phyloP scores from a whole-genome alignment of 768 basidiomycete genomes.

The Trametes cingulata region DNA sequence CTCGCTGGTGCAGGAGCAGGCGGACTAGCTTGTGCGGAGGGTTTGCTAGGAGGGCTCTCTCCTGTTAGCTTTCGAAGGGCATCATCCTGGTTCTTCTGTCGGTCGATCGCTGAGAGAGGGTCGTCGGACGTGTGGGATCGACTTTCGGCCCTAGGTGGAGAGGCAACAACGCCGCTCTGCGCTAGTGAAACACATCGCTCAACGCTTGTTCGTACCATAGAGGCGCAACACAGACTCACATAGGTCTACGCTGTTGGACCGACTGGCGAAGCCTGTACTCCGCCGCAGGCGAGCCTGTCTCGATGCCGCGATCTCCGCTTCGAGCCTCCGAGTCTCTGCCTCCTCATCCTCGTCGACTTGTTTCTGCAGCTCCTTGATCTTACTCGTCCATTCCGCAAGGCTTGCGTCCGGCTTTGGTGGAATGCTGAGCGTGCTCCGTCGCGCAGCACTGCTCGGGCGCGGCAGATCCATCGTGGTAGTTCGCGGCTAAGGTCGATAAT shows the following conservation, averaged over 20 bases:
- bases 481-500: neutral
- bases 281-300: constrained; percentile 47
- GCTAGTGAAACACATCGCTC: constrained; percentile 10
- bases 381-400: constrained; percentile 80
- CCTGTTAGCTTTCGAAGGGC: constrained; percentile 50
- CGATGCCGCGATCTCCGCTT: constrained; percentile 53
- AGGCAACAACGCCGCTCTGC: constrained; percentile 28
- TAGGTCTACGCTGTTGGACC: constrained; percentile 42
- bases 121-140: constrained; percentile 21
- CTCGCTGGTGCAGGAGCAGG: neutral
- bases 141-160: constrained; percentile 28
- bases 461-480: constrained; percentile 18
- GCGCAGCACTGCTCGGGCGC: constrained; percentile 19
- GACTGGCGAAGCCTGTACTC: constrained; percentile 42
- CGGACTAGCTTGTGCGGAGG: constrained; percentile 1
- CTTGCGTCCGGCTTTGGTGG: constrained; percentile 55
- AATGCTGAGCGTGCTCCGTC: constrained; percentile 27
- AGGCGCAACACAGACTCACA: constrained; percentile 39
- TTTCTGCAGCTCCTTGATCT: constrained; percentile 76
- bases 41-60: constrained; percentile 5
- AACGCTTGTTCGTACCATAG: neutral
- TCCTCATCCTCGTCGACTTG: constrained; percentile 84
- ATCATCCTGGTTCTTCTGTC: constrained; percentile 46
- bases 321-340: constrained; percentile 68
- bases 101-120: constrained; percentile 35